phyloP scores from a whole-genome alignment of 1,284 basidiomycete species.

The Porodaedalea pini region DNA sequence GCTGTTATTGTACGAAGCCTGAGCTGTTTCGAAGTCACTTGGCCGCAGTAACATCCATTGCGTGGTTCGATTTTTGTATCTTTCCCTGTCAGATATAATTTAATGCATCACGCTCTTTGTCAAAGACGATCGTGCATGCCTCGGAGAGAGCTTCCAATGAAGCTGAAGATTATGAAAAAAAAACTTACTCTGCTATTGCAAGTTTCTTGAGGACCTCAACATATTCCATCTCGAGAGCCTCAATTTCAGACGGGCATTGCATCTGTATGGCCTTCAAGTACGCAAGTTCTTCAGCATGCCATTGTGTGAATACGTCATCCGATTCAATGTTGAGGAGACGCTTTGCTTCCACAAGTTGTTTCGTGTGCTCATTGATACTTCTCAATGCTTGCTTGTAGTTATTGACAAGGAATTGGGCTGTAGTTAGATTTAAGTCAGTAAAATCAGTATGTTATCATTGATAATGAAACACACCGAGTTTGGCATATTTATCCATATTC shows the following conservation, averaged over 20 bases:
- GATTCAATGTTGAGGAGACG: neutral
- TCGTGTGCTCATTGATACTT: neutral
- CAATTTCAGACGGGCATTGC: neutral
- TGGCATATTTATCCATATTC: slow-evolving; percentile 31
- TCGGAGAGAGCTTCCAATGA: too few relatives aligned
- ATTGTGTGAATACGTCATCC: slow-evolving; percentile 2
- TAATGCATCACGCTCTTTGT: too few relatives aligned
- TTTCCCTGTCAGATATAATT: too few relatives aligned
- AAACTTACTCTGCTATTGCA: slow-evolving; percentile 4
- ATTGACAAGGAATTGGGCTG: neutral
- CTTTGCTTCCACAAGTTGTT: neutral
- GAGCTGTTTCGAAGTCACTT: neutral
- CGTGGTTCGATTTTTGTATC: neutral
- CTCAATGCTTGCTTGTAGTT: slow-evolving; percentile 4
- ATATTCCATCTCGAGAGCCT: neutral
- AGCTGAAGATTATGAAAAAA: too few relatives aligned
- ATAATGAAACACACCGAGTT: slow-evolving; percentile 28
- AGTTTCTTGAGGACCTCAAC: neutral
- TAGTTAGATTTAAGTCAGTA: neutral
- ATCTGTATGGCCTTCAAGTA: neutral
- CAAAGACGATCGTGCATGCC: too few relatives aligned
- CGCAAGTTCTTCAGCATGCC: neutral
- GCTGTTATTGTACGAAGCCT: too few relatives aligned
- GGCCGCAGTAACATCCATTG: neutral
- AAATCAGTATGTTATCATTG: neutral